Evolutionary conservation across 2,329 filamentous ascomycete genomes (phyloP).

Genomic region (Lomentospora prolificans): DNA sequence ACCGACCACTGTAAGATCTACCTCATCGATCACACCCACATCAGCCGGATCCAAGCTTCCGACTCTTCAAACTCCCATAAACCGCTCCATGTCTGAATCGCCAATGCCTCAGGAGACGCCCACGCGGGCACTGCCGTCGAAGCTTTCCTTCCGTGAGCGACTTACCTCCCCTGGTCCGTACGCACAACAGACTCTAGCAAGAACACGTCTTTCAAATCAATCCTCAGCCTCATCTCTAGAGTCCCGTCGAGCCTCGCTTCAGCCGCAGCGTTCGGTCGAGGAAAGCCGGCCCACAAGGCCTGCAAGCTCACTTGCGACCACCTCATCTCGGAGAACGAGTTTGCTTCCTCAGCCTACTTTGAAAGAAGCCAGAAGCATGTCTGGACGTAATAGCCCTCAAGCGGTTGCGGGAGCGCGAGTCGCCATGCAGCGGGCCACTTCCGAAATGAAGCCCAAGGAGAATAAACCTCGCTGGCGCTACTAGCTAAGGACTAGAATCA

Average conservation of each 20-base stretch:
- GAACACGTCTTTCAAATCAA: constrained; percentile 33
- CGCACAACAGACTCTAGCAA: constrained; percentile 33
- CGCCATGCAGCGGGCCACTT: constrained; percentile 30
- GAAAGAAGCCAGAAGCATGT: constrained; percentile 19
- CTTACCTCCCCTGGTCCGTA: constrained; percentile 39
- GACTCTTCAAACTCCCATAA: constrained; percentile 35
- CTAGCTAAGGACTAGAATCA: constrained; percentile 14
- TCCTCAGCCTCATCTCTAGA: constrained; percentile 30
- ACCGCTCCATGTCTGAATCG: constrained; percentile 36
- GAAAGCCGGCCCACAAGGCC: constrained; percentile 32
- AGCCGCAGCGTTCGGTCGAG: constrained; percentile 30
- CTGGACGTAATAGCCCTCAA: constrained; percentile 39
- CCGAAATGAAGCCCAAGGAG: constrained; percentile 26
- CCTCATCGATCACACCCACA: constrained; percentile 30
- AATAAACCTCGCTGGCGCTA: constrained; percentile 41
- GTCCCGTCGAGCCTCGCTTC: constrained; percentile 43
- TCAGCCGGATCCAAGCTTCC: constrained; percentile 38
- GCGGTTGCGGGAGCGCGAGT: constrained; percentile 34
- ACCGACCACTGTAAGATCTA: constrained; percentile 28
- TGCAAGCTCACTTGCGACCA: constrained; percentile 44
- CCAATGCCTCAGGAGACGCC: constrained; percentile 36
- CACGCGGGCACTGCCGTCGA: constrained; percentile 30
- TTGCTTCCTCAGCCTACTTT: constrained; percentile 39
- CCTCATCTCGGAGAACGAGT: constrained; percentile 38
- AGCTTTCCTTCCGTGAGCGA: constrained; percentile 45